Conservation (phyloP, 2,329 filamentous ascomycete species). For the Alternaria dauci region DNA sequence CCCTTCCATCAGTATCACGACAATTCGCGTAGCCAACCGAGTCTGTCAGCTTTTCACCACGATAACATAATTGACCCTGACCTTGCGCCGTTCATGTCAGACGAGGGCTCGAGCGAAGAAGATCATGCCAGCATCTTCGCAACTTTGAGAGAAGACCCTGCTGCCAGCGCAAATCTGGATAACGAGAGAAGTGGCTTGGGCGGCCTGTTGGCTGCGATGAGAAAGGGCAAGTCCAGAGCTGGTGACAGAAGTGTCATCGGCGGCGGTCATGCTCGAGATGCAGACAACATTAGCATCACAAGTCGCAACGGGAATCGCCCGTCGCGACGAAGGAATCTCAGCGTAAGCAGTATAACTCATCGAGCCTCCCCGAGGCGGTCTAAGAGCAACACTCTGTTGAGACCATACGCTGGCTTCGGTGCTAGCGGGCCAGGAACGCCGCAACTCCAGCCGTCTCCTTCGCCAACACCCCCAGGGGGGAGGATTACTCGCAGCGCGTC, state of each 20-base stretch:
- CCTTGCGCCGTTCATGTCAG: constrained; percentile 92
- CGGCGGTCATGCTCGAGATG: constrained; percentile 72
- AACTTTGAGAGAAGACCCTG: constrained; percentile 72
- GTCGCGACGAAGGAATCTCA: constrained; percentile 80
- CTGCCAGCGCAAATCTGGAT: constrained; percentile 69
- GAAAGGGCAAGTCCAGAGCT: constrained; percentile 75
- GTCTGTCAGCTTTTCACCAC: constrained; percentile 91
- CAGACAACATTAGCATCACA: constrained; percentile 69
- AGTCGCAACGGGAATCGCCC: constrained; percentile 69
- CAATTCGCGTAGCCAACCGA: constrained; percentile 69
- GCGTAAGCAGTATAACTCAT: constrained; percentile 79
- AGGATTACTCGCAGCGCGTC: constrained; percentile 77
- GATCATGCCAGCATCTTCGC: constrained; percentile 87
- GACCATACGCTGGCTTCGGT: constrained; percentile 53
- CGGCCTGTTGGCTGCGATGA: constrained; percentile 74
- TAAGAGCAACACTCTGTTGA: constrained; percentile 64
- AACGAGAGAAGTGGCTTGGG: constrained; percentile 77
- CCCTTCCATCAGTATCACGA: constrained; percentile 85
- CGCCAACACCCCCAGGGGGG: constrained; percentile 41
- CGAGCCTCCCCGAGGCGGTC: constrained; percentile 74
- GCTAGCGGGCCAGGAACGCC: constrained; percentile 31
- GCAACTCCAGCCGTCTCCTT: constrained; percentile 35
- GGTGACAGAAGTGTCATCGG: constrained; percentile 74
- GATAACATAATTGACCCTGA: constrained; percentile 99
- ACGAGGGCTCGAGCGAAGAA: constrained; percentile 89